Base-by-base conservation (phyloP, 495 filamentous ascomycete genomes). In the Xeromyces bisporus region DNA sequence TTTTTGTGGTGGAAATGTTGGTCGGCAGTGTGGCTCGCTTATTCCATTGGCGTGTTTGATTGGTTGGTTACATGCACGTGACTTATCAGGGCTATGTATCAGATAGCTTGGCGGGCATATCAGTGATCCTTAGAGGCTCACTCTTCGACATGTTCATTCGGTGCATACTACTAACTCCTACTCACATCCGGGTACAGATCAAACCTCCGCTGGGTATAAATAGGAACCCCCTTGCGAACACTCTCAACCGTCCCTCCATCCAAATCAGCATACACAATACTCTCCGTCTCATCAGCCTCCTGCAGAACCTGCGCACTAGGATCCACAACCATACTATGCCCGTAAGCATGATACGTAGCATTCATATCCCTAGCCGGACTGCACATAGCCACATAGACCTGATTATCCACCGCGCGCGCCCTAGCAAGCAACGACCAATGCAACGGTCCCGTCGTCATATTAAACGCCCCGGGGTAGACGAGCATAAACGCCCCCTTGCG, bases 121-220 rank as follows among this genome's bases (percentile, higher is more conserved):
- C 23, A 24, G 23, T 24, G 6, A 10, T 10, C 6, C 21, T 23
- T 6, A 6, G 21, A 6, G 10, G 6, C 10, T 23, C 6, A 10
- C 10, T 6, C 21, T 23, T 23, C 21, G 10, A 10, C n/a, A n/a
- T n/a, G n/a, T n/a, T n/a, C n/a, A n/a, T n/a, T n/a, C n/a, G n/a
- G n/a, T n/a, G n/a, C n/a, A n/a, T n/a, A n/a, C n/a, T n/a, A n/a
- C n/a, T n/a, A n/a, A n/a, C n/a, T n/a, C n/a, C 35, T 39, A 26
- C 72, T 80, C 16, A 99, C 72, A 69, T 99, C 87, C 9, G 81
- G 78, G 56, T 99, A 99, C 15, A 99, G 73, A 58, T 99, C 89
- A 53, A 91, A 96, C 41, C 91, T 62, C 38, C 87, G 67, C 73
- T 99, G 91, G 16, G 60, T 67, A 42, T 72, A 66, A 17, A 96